These are phyloP conservation scores for Graphilbum ipis-grandicollis DNA, from an alignment of 2,329 filamentous ascomycete genomes.

Conservation along the genomic window DNA sequence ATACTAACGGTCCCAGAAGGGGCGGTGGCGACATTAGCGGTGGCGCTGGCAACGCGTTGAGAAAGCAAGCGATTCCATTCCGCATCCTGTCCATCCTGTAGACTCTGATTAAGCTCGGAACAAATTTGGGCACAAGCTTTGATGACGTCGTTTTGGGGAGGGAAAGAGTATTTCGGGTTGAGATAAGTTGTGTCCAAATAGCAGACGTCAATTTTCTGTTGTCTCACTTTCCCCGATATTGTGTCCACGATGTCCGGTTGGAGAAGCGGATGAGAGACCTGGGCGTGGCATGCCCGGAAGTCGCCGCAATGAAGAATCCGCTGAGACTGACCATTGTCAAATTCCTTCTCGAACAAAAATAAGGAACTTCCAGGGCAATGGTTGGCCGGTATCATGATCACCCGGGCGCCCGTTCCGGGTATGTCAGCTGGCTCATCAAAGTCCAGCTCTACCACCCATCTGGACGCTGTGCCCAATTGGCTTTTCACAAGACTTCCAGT, in stretches of 20 bases:
- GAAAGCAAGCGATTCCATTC: constrained; percentile 27
- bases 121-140: constrained; percentile 77
- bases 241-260: constrained; percentile 57
- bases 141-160: constrained; percentile 75
- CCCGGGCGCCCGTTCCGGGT: constrained; percentile 64
- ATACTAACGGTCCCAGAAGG: too few relatives aligned
- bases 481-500: constrained; percentile 79
- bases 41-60: constrained; percentile 12
- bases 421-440: constrained; percentile 70
- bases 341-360: constrained; percentile 74
- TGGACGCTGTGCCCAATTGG: constrained; percentile 69
- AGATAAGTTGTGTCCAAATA: constrained; percentile 97
- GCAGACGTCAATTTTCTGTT: constrained; percentile 86
- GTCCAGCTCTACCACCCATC: constrained; percentile 71
- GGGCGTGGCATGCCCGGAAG: constrained; percentile 76
- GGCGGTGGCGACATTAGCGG: constrained; percentile 20
- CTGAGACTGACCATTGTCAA: constrained; percentile 37
- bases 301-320: constrained; percentile 90
- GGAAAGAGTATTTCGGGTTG: constrained; percentile 89
- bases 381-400: constrained; percentile 93
- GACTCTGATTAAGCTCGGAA: constrained; percentile 24
- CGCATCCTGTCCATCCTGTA: constrained; percentile 21
- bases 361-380: constrained; percentile 92
- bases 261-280: constrained; percentile 67
- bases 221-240: constrained; percentile 50